Conservation (phyloP, 495 filamentous ascomycete genomes). For the Penicillium daleae region DNA sequence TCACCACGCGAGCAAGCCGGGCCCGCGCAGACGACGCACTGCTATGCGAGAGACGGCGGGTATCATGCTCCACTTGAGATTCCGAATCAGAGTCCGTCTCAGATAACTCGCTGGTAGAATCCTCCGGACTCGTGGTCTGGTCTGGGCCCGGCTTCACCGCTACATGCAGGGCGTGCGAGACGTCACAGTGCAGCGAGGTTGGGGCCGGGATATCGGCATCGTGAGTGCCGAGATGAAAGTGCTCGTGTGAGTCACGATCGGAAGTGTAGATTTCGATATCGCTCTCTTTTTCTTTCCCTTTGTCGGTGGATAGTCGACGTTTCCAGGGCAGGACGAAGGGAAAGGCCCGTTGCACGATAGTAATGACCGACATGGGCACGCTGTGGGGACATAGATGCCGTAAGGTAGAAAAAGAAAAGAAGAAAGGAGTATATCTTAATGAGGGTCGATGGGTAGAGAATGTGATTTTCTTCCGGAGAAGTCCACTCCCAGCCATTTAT, state of each 20-base stretch:
- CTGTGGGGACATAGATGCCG: conserved; percentile 10
- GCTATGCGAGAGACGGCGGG: conserved; percentile 1
- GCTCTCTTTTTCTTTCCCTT: conserved; percentile 19
- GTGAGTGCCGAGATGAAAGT: not conserved
- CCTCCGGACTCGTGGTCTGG: conserved; percentile 5
- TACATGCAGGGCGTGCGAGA: conserved; percentile 29
- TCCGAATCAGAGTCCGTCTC: conserved; percentile 16
- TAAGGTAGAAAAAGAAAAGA: conserved; percentile 3
- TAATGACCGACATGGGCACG: conserved; percentile 28
- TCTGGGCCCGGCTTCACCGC: conserved; percentile 31
- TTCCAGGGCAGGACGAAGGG: conserved; percentile 28
- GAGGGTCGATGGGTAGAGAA: not conserved
- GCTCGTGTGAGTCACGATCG: conserved; percentile 5
- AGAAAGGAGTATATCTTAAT: not conserved
- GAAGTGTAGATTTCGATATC: conserved; percentile 1
- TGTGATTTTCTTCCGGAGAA: not conserved
- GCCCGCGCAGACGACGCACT: conserved; percentile 17
- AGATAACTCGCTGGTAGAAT: conserved; percentile 6
- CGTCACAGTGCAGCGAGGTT: conserved; percentile 28
- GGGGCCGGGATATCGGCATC: conserved; percentile 14
- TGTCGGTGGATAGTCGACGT: conserved; percentile 21
- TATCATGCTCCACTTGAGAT: conserved; percentile 11
- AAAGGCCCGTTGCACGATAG: conserved; percentile 32
- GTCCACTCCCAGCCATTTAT: conserved; percentile 15
- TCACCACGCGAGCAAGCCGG: conserved; percentile 31